Evolutionary conservation across 2,329 filamentous ascomycete genomes (phyloP).

Genomic region (Hypoxylon sp.): DNA sequence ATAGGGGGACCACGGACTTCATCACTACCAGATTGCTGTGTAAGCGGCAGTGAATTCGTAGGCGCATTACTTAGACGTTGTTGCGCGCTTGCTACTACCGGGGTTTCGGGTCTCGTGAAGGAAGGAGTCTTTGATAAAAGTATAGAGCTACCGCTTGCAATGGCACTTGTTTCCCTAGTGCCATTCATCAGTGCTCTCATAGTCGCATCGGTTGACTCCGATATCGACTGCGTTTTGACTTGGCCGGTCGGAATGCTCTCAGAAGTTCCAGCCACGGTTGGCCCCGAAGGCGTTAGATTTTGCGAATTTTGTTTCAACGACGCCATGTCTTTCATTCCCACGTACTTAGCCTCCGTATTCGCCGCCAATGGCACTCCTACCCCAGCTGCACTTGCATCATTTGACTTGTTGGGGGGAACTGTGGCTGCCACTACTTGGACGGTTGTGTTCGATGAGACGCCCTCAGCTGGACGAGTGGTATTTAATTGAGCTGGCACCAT

Average conservation of each 20-base stretch:
- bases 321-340: conserved; percentile 51
- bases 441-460: conserved; percentile 74
- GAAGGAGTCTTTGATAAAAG: conserved; percentile 15
- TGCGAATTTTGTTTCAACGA: conserved; percentile 45
- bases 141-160: conserved; percentile 2
- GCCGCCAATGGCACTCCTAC: conserved; percentile 72
- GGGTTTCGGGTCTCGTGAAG: conserved; percentile 11
- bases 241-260: conserved; percentile 43
- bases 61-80: conserved; percentile 1
- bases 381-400: conserved; percentile 81
- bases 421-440: conserved; percentile 82
- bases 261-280: conserved; percentile 30
- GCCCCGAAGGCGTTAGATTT: conserved; percentile 33
- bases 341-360: conserved; percentile 57
- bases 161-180: conserved; percentile 15
- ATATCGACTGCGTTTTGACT: conserved; percentile 43
- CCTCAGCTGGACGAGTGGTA: conserved; percentile 59
- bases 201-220: conserved; percentile 32
- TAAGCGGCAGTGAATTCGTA: conserved; percentile 2
- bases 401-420: conserved; percentile 75
- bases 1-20: conserved; percentile 4
- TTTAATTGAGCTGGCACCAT: conserved; percentile 57
- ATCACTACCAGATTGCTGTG: conserved; percentile 16
- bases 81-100: background rate
- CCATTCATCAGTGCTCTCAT: conserved; percentile 24